These are phyloP conservation scores for Phytophthora sansomeana DNA, from an alignment of 352 stramenopile species.

Conservation along the genomic window DNA sequence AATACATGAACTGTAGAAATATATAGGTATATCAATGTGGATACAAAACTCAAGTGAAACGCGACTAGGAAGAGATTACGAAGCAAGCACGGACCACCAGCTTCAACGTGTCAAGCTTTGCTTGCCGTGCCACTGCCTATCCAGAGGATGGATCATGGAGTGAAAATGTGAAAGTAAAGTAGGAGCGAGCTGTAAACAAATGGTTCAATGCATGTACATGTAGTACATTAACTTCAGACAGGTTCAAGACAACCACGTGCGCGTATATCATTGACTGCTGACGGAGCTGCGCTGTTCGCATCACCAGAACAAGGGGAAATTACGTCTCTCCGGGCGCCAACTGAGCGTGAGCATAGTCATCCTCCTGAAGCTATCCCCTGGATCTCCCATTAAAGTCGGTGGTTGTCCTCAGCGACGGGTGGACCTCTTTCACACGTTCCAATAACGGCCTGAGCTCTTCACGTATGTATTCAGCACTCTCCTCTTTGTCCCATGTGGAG, in stretches of 20 bases:
- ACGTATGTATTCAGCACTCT: slow-evolving; percentile 18
- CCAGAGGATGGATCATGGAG: no score
- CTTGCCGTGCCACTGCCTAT: neutral
- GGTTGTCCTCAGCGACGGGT: slow-evolving; percentile 11
- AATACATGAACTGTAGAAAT: no score
- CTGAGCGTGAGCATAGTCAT: slow-evolving; percentile 21
- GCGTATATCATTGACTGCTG: no score
- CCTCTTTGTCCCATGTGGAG: slow-evolving; percentile 7
- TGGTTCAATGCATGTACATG: no score
- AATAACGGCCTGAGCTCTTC: slow-evolving; percentile 16
- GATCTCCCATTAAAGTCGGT: slow-evolving; percentile 5
- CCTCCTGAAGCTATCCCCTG: slow-evolving; percentile 16
- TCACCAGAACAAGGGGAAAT: no score
- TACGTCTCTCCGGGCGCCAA: slow-evolving; percentile 17
- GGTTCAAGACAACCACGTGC: no score
- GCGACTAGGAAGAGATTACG: slow-evolving; percentile 2
- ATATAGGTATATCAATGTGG: no score
- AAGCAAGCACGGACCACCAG: slow-evolving; percentile 8
- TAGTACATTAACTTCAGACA: no score
- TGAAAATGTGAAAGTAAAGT: no score
- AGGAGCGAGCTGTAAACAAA: no score
- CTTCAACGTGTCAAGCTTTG: slow-evolving; percentile 19
- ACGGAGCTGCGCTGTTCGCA: no score
- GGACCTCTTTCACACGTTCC: slow-evolving; percentile 13
- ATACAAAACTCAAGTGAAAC: slow-evolving; percentile 6